Conservation (phyloP, 306 rosid genomes). For the Gastrolobium bilobum region DNA sequence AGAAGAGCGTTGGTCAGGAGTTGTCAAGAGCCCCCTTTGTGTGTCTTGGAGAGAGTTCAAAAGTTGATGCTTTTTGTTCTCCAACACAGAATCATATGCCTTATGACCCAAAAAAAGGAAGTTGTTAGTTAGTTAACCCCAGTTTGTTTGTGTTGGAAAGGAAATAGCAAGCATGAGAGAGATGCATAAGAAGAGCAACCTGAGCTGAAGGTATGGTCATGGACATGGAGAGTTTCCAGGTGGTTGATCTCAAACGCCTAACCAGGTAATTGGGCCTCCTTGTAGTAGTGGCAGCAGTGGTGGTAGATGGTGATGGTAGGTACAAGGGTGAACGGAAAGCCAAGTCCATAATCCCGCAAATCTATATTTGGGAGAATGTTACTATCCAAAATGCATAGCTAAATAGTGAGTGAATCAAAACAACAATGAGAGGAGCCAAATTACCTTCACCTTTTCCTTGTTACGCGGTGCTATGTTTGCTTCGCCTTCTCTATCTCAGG, state of each 20-base stretch:
- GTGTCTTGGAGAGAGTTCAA: slow-evolving; percentile 80
- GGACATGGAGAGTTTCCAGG: slow-evolving; percentile 29
- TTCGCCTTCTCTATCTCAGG: no score
- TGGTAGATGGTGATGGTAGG: slow-evolving; percentile 2
- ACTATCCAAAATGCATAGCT: no score
- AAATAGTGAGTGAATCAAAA: not conserved
- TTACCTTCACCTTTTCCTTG: not conserved
- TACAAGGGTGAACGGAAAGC: slow-evolving; percentile 48
- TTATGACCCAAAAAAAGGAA: slow-evolving; percentile 14
- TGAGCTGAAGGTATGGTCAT: slow-evolving; percentile 49
- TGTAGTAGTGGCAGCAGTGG: not conserved
- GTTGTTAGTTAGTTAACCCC: not conserved
- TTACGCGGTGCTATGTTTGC: not conserved
- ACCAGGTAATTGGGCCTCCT: slow-evolving; percentile 42
- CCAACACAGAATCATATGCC: slow-evolving; percentile 66
- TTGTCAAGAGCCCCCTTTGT: slow-evolving; percentile 77
- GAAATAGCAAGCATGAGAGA: not conserved
- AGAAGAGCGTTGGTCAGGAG: slow-evolving; percentile 78
- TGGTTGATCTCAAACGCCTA: slow-evolving; percentile 37
- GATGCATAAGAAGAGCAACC: slow-evolving; percentile 49
- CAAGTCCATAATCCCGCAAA: slow-evolving; percentile 55
- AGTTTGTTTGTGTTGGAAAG: not conserved
- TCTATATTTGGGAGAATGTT: no score
- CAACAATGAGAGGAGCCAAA: no score
- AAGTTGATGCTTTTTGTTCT: slow-evolving; percentile 69